Percentiles rank a stretch among this genome's conserved stretches.
Conservation (phyloP, 495 filamentous ascomycete species). For the Letharia columbiana region DNA sequence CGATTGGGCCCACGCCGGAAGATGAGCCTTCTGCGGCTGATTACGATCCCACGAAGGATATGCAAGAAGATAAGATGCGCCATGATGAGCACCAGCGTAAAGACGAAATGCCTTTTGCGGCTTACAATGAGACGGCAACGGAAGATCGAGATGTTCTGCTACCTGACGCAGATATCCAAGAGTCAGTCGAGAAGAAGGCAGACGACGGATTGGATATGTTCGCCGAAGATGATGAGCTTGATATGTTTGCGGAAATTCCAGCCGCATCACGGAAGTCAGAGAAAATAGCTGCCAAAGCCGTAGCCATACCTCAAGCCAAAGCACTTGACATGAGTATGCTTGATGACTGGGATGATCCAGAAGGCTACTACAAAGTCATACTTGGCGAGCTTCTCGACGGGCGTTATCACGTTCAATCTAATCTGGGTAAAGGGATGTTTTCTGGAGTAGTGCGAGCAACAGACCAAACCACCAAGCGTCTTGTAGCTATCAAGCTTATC, state of each 20-base stretch:
- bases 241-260: conserved; percentile 70
- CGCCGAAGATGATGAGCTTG: conserved; percentile 78
- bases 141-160: conserved; percentile 49
- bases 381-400: conserved; percentile 81
- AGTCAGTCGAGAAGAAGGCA: conserved; percentile 33
- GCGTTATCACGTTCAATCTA: conserved; percentile 77
- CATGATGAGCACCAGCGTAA: conserved; percentile 53
- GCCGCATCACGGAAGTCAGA: conserved; percentile 36
- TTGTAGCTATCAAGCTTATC: conserved; percentile 90
- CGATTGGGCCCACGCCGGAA: conserved; percentile 47
- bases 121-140: conserved; percentile 54
- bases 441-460: conserved; percentile 88
- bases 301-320: conserved; percentile 47
- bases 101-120: conserved; percentile 48
- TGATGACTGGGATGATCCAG: conserved; percentile 87
- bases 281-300: conserved; percentile 36
- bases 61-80: conserved; percentile 76
- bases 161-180: conserved; percentile 34
- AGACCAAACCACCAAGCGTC: conserved; percentile 60
- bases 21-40: conserved; percentile 87
- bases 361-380: conserved; percentile 91
- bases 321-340: conserved; percentile 74
- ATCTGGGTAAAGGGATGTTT: conserved; percentile 93
- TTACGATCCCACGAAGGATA: conserved; percentile 89
- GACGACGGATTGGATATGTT: conserved; percentile 89